Percentiles rank a stretch among this genome's conserved stretches.
Conservation (phyloP, 2,329 filamentous ascomycete genomes). For the Chrysoporthe deuterocubensis region DNA sequence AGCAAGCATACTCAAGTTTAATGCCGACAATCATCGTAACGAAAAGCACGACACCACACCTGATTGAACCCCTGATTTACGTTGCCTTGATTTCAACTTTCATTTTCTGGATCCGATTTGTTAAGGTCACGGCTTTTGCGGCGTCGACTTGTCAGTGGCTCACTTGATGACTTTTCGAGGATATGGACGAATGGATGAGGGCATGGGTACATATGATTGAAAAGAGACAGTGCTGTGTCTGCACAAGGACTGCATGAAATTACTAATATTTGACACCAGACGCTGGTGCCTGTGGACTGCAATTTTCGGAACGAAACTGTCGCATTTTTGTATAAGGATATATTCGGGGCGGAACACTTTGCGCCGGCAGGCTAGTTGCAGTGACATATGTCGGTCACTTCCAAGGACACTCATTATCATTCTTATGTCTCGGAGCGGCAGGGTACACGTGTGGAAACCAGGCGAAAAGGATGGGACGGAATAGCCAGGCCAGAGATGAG, state of each 20-base stretch:
- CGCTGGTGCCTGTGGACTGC: background rate
- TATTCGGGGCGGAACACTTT: background rate
- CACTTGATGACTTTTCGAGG: background rate
- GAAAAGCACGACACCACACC: background rate
- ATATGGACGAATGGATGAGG: background rate
- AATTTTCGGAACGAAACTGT: background rate
- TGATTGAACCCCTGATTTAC: background rate
- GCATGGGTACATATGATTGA: background rate
- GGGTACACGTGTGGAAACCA: background rate
- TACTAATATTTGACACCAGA: background rate
- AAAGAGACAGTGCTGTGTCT: background rate
- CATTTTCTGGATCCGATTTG: background rate
- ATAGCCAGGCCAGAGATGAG: background rate
- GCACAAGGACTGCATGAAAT: background rate
- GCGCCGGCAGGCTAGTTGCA: background rate
- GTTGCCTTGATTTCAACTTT: background rate
- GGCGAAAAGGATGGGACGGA: background rate
- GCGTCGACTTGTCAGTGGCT: background rate
- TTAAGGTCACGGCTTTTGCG: background rate
- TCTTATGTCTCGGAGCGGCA: background rate
- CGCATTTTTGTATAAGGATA: background rate
- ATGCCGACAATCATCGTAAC: background rate
- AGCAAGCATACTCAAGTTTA: background rate
- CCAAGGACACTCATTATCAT: background rate
- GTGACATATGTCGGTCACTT: slow-evolving; percentile 1